Conservation (phyloP, 331 rosid genomes). For the Rhamnella rubrinervis region DNA sequence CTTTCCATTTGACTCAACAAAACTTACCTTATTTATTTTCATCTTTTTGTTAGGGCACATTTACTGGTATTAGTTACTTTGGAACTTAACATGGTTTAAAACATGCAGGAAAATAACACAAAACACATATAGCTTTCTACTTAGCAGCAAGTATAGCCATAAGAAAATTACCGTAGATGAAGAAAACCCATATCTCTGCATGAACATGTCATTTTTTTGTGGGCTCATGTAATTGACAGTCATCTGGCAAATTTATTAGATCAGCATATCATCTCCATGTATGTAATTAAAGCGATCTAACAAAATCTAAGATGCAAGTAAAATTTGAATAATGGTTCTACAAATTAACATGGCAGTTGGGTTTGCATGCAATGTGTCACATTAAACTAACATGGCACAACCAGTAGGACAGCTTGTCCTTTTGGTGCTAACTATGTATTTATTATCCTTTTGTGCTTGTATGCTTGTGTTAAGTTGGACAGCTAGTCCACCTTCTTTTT, state of each 20-base stretch:
- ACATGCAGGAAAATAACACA: constrained; percentile 5
- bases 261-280: constrained; percentile 29
- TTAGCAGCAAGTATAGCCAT: constrained; percentile 4
- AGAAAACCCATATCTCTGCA: constrained; percentile 94
- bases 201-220: constrained; percentile 56
- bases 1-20: no score
- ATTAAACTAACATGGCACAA: no score
- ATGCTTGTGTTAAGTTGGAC: no score
- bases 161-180: constrained; percentile 74
- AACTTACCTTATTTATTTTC: no score
- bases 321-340: not conserved
- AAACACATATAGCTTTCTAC: constrained; percentile 11
- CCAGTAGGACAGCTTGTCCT: no score
- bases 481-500: no score
- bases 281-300: constrained; percentile 17
- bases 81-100: not conserved
- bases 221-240: constrained; percentile 71
- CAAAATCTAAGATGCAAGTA: not conserved
- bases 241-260: constrained; percentile 62
- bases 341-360: not conserved
- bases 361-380: not conserved
- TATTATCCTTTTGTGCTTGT: no score
- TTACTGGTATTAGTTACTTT: no score
- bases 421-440: no score
- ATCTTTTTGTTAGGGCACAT: no score